A percentile compares a stretch with the other conserved stretches of the same genome.
Conservation (phyloP, 1,139 yeast genomes). For the Magnusiomyces suaveolens region DNA sequence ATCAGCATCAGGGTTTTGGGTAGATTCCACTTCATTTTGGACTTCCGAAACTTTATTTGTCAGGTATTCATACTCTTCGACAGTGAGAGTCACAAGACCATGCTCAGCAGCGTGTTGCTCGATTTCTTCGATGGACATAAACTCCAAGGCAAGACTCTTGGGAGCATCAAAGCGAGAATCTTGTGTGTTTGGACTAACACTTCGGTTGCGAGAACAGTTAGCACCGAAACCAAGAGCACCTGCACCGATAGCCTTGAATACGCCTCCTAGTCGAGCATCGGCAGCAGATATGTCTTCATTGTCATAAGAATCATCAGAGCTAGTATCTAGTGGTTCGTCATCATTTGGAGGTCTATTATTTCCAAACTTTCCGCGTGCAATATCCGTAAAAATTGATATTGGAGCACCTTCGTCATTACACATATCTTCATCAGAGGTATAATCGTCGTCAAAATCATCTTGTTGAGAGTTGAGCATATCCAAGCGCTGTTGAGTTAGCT, state of each 20-base stretch:
- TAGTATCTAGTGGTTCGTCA: not conserved
- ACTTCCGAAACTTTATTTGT: not conserved
- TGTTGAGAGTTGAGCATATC: not conserved
- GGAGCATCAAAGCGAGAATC: conserved; percentile 6
- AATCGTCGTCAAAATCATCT: conserved; percentile 2
- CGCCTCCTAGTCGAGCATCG: not conserved
- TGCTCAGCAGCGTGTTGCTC: conserved; percentile 43
- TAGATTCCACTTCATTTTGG: not conserved
- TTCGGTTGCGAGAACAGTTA: not conserved
- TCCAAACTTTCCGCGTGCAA: not conserved
- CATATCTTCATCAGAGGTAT: not conserved
- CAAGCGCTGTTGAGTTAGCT: not conserved
- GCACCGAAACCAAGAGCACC: not conserved
- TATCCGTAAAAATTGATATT: not conserved
- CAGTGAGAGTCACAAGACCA: conserved; percentile 42
- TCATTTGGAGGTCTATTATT: not conserved
- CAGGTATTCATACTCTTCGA: conserved; percentile 36
- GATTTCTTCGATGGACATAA: conserved; percentile 34
- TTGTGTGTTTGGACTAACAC: not conserved
- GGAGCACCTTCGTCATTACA: not conserved
- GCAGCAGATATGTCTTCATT: not conserved
- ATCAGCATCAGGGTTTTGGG: not conserved
- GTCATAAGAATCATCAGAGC: not conserved
- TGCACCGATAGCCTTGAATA: not conserved
- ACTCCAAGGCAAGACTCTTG: conserved; percentile 24